Evolutionary conservation across 129 eudicot species (phyloP).

Genomic region (Chrysanthemum seticuspe): DNA sequence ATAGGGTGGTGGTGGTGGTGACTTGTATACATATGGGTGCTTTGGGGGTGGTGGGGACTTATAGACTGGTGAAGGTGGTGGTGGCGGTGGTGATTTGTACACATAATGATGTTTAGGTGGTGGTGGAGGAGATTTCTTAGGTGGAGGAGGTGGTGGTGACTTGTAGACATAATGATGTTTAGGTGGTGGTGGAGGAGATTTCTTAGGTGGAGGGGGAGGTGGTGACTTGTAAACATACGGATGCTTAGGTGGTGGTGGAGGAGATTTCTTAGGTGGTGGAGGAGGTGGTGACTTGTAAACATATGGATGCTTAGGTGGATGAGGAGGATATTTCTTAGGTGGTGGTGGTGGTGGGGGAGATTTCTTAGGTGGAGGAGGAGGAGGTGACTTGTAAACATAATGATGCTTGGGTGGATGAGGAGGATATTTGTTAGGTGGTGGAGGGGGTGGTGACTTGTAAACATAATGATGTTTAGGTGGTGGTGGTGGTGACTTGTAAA

Average conservation of each 20-base stretch:
- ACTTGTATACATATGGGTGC: no score
- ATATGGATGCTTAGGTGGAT: not conserved
- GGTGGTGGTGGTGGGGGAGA: not conserved
- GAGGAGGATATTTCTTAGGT: not conserved
- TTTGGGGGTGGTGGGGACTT: not conserved
- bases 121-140: not conserved
- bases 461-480: not conserved
- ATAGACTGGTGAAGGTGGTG: not conserved
- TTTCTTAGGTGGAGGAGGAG: no score
- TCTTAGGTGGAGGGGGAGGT: conserved; percentile 2
- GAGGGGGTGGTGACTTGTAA: conserved; percentile 5
- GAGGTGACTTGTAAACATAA: conserved; percentile 9
- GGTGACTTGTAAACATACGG: not conserved
- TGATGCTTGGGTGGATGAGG: conserved; percentile 7
- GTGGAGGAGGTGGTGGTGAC: not conserved
- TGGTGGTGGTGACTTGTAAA: conserved; percentile 11
- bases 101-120: not conserved
- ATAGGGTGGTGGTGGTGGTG: not conserved
- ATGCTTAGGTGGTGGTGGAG: conserved; percentile 9
- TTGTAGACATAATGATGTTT: not conserved
- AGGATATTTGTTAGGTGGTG: not conserved
- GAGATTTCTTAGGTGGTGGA: not conserved
- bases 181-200: conserved; percentile 5
- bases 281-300: conserved; percentile 10
- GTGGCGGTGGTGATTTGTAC: not conserved